phyloP scores from a whole-genome alignment of 495 filamentous ascomycete genomes.

The Penicillium lagena region DNA sequence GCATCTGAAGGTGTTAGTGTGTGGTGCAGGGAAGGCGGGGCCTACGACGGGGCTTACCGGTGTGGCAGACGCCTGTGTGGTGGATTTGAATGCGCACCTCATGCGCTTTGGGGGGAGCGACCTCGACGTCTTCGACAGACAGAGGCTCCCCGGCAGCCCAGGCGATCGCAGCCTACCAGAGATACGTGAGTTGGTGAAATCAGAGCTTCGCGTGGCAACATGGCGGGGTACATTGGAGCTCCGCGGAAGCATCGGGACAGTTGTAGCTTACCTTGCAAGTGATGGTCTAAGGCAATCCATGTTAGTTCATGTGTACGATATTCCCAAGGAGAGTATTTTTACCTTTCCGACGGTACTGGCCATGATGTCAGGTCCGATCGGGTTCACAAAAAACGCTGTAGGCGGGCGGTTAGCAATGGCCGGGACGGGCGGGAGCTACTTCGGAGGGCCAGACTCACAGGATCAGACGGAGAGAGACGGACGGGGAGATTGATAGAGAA shows the following conservation, averaged over 20 bases:
- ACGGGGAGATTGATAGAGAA: background rate
- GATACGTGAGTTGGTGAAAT: background rate
- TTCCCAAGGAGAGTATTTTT: conserved; percentile 1
- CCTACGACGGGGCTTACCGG: conserved; percentile 49
- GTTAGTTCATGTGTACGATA: background rate
- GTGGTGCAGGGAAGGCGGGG: too few species aligned
- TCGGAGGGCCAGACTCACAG: too few species aligned
- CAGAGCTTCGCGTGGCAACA: too few species aligned
- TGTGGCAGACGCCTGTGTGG: conserved; percentile 98
- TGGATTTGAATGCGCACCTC: conserved; percentile 95
- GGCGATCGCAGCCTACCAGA: conserved; percentile 78
- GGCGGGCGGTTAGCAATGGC: too few species aligned
- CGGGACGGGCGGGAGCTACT: too few species aligned
- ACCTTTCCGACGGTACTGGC: conserved; percentile 55
- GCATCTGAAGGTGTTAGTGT: conserved; percentile 56
- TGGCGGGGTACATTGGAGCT: too few species aligned
- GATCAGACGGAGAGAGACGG: conserved; percentile 1
- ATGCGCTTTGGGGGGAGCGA: conserved; percentile 82
- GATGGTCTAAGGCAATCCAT: conserved; percentile 49
- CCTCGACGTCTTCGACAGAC: conserved; percentile 85
- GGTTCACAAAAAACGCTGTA: too few species aligned
- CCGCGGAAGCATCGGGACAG: background rate
- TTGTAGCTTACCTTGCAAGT: conserved; percentile 58
- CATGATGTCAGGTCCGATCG: conserved; percentile 16
- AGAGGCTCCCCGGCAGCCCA: conserved; percentile 93